Evolutionary conservation across 257 asterid species (phyloP).

Genomic region (Nicotiana tomentosiformis): DNA sequence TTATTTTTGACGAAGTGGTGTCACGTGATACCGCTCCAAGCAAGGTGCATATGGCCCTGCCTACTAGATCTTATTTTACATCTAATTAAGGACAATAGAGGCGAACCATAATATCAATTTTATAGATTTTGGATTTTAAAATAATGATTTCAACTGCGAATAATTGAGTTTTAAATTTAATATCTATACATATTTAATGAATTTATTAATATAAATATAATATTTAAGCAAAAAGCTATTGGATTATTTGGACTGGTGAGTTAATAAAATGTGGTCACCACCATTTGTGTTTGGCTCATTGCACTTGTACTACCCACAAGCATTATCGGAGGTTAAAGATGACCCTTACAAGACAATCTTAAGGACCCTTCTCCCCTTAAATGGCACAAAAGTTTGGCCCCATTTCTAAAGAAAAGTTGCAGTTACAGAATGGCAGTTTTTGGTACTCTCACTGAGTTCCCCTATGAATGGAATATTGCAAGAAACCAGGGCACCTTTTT

Average conservation of each 20-base stretch:
- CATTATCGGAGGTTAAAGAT: slow-evolving; percentile 15
- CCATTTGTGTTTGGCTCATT: slow-evolving; percentile 17
- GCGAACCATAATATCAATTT: no score
- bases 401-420: neutral
- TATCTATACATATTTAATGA: no score
- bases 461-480: neutral
- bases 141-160: no score
- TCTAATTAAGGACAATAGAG: no score
- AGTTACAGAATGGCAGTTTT: slow-evolving; percentile 2
- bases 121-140: no score
- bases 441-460: neutral
- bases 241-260: neutral
- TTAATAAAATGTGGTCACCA: slow-evolving; percentile 12
- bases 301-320: neutral
- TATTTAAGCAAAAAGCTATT: no score
- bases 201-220: no score
- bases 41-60: no score
- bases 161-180: no score
- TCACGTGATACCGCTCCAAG: no score
- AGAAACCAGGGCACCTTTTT: neutral
- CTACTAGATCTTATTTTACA: no score
- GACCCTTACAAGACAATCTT: slow-evolving; percentile 6
- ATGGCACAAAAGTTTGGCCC: slow-evolving; percentile 9
- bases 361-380: slow-evolving; percentile 12
- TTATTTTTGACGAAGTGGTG: no score